A percentile compares a stretch with the other conserved stretches of the same genome.
Evolutionary conservation across 208 protist genomes (phyloP).

Genomic region (Naegleria lovaniensis): DNA sequence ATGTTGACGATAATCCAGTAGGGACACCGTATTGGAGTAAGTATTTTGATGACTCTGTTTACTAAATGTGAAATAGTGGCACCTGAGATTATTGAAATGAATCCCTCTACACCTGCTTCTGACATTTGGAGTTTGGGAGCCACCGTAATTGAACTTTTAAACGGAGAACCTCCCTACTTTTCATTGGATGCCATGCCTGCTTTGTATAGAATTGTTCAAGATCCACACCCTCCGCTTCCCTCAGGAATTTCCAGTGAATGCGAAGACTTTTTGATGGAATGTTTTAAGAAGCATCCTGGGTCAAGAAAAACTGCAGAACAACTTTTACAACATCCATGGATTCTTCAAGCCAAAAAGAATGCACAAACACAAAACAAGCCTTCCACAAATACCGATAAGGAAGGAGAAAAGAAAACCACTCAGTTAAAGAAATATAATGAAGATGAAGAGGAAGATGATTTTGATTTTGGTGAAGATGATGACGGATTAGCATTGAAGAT

Average conservation of each 20-base stretch:
- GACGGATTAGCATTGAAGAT: background rate
- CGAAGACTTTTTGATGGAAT: constrained; percentile 61
- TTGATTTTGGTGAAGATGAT: constrained; percentile 23
- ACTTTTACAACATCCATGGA: constrained; percentile 56
- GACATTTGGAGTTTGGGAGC: constrained; percentile 48
- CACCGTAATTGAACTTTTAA: constrained; percentile 82
- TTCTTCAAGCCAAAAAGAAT: background rate
- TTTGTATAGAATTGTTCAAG: constrained; percentile 9
- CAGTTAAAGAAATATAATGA: background rate
- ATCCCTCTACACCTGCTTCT: background rate
- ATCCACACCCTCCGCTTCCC: constrained; percentile 7
- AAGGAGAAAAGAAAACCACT: background rate
- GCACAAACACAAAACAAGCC: background rate
- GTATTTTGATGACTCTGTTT: constrained; percentile 24
- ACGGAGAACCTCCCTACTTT: constrained; percentile 80
- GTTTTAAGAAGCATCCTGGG: constrained; percentile 66
- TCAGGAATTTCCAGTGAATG: constrained; percentile 22
- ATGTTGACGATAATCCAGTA: constrained; percentile 44
- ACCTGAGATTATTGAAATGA: constrained; percentile 31
- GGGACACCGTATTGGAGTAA: constrained; percentile 79
- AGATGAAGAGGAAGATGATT: background rate
- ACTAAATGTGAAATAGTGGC: constrained; percentile 30
- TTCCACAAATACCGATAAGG: background rate
- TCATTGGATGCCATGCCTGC: constrained; percentile 46
- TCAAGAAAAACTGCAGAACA: constrained; percentile 50